Evolutionary conservation across 2,329 filamentous ascomycete species (phyloP), one percentile per base, ranked within the genome.

Genomic region (Rhynchosporium agropyri): DNA sequence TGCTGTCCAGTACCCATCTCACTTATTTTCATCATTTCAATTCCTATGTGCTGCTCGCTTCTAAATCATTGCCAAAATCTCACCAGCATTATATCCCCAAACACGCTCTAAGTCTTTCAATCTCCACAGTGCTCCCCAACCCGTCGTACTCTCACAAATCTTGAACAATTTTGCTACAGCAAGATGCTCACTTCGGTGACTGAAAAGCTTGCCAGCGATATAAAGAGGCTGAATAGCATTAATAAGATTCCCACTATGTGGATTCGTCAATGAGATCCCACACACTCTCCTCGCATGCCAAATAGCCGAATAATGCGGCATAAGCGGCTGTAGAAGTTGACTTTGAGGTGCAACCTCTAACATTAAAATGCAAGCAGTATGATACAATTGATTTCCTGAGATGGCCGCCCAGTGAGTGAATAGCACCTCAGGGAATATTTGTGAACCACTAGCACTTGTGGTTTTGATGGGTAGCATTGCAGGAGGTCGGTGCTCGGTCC

Each of bases 191-290:
- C 75, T 74, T 36, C 73, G 75, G 72, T 86, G 83, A 60, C 79
- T 84, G 48, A 86, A 76, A 0, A 84, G 72, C 42, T 79, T 76
- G 0, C 82, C 84, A 0, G 84, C 83, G 12, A 86, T 76, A 79
- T 81, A 85, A 0, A 85, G 74, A 0, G 83, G 83, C 65, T 85
- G 83, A 4, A 85, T 82, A 3, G 82, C 81, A 68, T 86, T 85
- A 64, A 83, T 85, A 40, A 84, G 68, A 64, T 80, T 83, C 2
- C 83, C 83, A 10, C 80, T 77, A 62, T 86, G 82, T 3, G 79
- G 79, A 62, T 86, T 86, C 2, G 82, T 79, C 12, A 82, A 68
- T 0, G 83, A 84, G 28, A 85, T 85, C 2, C 82, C 83, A 62
- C 82, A 84, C 38, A 85, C 79, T 13, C 79, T 77, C 62, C 80